Conservation (phyloP, 2,329 filamentous ascomycete genomes). For the Aspergillus pseudoviridinutans region DNA sequence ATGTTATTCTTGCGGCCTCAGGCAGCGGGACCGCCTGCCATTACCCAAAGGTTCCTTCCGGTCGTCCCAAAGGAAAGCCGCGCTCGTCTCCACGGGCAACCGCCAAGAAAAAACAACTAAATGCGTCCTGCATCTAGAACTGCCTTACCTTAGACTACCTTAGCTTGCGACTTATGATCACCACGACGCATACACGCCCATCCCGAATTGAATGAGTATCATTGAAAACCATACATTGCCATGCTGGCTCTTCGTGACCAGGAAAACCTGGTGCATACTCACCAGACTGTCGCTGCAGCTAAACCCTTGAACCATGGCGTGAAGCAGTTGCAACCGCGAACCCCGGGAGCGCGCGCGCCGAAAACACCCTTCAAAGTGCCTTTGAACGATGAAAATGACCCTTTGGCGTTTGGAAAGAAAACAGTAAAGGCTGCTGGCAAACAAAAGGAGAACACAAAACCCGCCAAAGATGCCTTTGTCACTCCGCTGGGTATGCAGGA, state of each 20-base stretch:
- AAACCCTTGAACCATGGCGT: conserved; percentile 68
- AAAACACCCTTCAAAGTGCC: conserved; percentile 79
- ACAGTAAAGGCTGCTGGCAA: conserved; percentile 53
- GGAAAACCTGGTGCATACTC: conserved; percentile 77
- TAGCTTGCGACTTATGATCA: conserved; percentile 1
- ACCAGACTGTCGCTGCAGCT: conserved; percentile 64
- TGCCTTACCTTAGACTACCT: conserved; percentile 1
- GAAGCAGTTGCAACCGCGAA: conserved; percentile 66
- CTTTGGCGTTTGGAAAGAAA: conserved; percentile 56
- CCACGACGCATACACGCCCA: conserved; percentile 1
- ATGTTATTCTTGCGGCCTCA: background rate
- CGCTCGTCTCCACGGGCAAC: conserved; percentile 40
- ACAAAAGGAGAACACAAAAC: conserved; percentile 55
- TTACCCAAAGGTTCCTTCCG: background rate
- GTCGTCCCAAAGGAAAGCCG: conserved; percentile 8
- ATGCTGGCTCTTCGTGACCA: conserved; percentile 83
- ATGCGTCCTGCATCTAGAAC: conserved; percentile 19
- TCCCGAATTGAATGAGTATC: conserved; percentile 17
- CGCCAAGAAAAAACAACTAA: conserved; percentile 23
- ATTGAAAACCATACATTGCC: conserved; percentile 22
- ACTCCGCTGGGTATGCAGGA: conserved; percentile 70
- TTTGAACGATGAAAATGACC: conserved; percentile 82
- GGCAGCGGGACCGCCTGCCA: background rate
- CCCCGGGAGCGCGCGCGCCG: conserved; percentile 68
- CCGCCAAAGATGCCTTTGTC: conserved; percentile 63